phyloP scores from a whole-genome alignment of 495 filamentous ascomycete species.

The Aspergillus ostianus region DNA sequence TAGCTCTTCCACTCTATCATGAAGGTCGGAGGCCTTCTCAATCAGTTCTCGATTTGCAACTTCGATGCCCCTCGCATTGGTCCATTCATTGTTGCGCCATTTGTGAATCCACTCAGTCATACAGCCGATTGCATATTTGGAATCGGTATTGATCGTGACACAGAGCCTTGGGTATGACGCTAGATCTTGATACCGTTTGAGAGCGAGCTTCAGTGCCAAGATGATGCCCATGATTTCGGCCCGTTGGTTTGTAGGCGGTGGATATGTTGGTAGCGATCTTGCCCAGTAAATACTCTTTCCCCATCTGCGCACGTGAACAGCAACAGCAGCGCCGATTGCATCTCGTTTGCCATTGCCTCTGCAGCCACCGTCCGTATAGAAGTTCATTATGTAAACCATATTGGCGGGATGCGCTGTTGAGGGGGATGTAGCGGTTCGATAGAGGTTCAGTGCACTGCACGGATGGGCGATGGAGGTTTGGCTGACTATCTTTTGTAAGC shows the following conservation, averaged over 20 bases:
- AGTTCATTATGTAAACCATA: conserved; percentile 41
- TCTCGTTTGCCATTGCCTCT: conserved; percentile 28
- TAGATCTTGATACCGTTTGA: conserved; percentile 25
- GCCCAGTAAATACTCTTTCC: background rate
- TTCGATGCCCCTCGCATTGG: conserved; percentile 3
- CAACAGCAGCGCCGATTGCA: conserved; percentile 37
- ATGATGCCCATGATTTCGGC: conserved; percentile 41
- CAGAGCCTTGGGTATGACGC: background rate
- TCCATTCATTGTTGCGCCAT: conserved; percentile 9
- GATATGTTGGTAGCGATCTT: conserved; percentile 9
- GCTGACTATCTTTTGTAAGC: too few species aligned
- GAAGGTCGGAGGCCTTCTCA: conserved; percentile 26
- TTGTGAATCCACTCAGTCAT: conserved; percentile 14
- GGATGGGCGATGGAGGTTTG: too few species aligned
- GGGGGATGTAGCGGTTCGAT: too few species aligned
- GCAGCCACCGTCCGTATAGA: conserved; percentile 41
- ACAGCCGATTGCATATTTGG: conserved; percentile 8
- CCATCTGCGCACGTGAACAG: conserved; percentile 17
- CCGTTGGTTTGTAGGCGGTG: conserved; percentile 36
- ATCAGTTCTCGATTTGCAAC: conserved; percentile 38
- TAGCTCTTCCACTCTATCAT: conserved; percentile 19
- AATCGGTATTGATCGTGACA: conserved; percentile 11
- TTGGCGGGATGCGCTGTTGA: conserved; percentile 1
- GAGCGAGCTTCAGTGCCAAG: conserved; percentile 33
- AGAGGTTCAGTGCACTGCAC: too few species aligned